Evolutionary conservation across 1,284 basidiomycete species (phyloP), one percentile per base, ranked within the genome.

Genomic region (Clitocybe nebularis): DNA sequence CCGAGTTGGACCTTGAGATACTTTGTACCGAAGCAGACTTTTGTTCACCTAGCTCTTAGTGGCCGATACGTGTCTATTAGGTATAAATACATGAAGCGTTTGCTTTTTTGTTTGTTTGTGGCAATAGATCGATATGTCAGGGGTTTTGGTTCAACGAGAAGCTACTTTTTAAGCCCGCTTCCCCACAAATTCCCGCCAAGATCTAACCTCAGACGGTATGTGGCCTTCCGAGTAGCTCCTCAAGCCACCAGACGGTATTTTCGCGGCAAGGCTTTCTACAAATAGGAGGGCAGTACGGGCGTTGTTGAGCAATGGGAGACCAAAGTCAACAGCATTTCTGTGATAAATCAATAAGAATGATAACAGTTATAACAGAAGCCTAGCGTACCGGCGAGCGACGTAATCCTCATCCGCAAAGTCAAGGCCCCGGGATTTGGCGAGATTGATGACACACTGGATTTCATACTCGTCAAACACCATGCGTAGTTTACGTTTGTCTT

Each of bases 401-500:
- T 99, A 99, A 61, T 99, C 93, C 67, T 97, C 92, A 64, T 99
- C 95, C 14, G 84, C 73, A 19, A 84, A 81, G 54, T 84, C 81
- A 38, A 72, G 73, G 21, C 87, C 95, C 10, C 94, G 81, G 49
- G 80, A 72, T 58, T 85, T 82, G 13, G 95, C 88, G 36, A 99
- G 76, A 71, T 99, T 98, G 68, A 99, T 84, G 34, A 99, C 95
- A 46, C 85, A 89, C 59, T 94, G 88, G 59, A 99, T 96, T 57
- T 98, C 91, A 64, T 89, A 88, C 64, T 96, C 90, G 64, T 97
- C 93, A 55, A 91, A 89, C 14, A 89, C 89, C 63, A 95, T 89
- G 23, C 92, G 84, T 23, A 98, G 75, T 67, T 93, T 94, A 46
- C 95, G 78, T 76, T 99, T 99, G 71, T 99, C 96, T 60, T 91